Evolutionary conservation across 2,329 filamentous ascomycete genomes (phyloP).

Genomic region (Fusarium caatingaense): DNA sequence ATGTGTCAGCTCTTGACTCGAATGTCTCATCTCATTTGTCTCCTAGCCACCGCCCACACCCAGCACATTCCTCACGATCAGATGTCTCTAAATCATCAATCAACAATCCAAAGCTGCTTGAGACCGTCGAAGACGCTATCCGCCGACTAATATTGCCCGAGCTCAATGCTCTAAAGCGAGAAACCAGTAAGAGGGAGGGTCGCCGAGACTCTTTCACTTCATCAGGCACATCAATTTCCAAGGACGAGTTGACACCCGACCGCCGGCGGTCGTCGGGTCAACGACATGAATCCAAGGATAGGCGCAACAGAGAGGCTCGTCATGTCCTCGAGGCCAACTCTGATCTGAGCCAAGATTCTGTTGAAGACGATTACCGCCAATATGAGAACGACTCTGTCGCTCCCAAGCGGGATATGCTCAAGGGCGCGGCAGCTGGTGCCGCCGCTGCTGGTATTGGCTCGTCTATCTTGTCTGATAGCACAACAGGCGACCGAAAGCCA

Average conservation of each 20-base stretch:
- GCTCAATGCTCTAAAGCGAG: constrained; percentile 88
- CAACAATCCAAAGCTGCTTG: constrained; percentile 90
- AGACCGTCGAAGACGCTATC: constrained; percentile 94
- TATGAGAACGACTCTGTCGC: constrained; percentile 57
- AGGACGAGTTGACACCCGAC: constrained; percentile 68
- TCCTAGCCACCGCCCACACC: constrained; percentile 66
- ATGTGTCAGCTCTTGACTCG: constrained; percentile 65
- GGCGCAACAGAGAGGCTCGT: constrained; percentile 65
- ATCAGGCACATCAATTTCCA: constrained; percentile 65
- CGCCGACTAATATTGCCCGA: constrained; percentile 90
- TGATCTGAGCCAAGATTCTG: constrained; percentile 60
- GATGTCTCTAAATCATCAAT: constrained; percentile 76
- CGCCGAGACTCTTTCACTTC: constrained; percentile 73
- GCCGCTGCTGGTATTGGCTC: constrained; percentile 55
- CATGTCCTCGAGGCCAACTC: constrained; percentile 65
- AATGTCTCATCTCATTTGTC: constrained; percentile 65
- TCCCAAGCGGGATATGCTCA: constrained; percentile 59
- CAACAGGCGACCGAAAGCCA: constrained; percentile 63
- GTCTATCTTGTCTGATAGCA: constrained; percentile 52
- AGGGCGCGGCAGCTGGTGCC: constrained; percentile 59
- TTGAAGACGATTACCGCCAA: constrained; percentile 52
- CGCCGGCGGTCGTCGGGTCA: constrained; percentile 71
- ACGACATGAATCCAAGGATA: constrained; percentile 59
- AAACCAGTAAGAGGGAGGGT: constrained; percentile 82
- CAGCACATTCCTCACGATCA: constrained; percentile 65